phyloP scores from a whole-genome alignment of 2,329 filamentous ascomycete genomes.

The Penicillium sp. region DNA sequence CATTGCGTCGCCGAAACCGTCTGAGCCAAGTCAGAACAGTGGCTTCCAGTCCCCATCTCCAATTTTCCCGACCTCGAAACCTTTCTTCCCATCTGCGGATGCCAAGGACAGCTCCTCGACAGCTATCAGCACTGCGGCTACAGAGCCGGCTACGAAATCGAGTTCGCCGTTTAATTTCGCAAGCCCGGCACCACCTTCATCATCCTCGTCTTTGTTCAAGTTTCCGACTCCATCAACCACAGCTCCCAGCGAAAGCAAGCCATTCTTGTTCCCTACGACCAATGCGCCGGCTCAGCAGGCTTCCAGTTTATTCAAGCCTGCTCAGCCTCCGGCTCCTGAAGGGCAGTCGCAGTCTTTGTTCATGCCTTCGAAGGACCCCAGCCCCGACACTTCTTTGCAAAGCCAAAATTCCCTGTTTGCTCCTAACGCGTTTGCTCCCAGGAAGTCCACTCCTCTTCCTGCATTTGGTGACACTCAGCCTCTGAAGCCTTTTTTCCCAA shows the following conservation, averaged over 20 bases:
- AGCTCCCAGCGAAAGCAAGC: not conserved
- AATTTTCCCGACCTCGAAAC: not conserved
- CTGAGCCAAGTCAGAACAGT: not conserved
- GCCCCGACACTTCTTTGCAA: not conserved
- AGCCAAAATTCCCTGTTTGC: not conserved
- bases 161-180: not conserved
- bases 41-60: not conserved
- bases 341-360: not conserved
- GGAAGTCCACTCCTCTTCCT: not conserved
- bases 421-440: not conserved
- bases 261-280: not conserved
- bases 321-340: not conserved
- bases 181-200: not conserved
- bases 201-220: constrained; percentile 1
- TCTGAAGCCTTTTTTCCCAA: constrained; percentile 8
- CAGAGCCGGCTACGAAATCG: not conserved
- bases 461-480: not conserved
- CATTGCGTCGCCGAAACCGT: constrained; percentile 1
- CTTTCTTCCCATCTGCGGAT: not conserved
- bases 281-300: not conserved
- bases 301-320: not conserved
- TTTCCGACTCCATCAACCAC: not conserved
- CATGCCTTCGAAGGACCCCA: not conserved
- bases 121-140: not conserved
- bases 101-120: not conserved